A percentile compares a stretch with the other conserved stretches of the same genome.
Evolutionary conservation across 1,284 basidiomycete genomes (phyloP).

Genomic region (Filobasidium uniguttulatum): DNA sequence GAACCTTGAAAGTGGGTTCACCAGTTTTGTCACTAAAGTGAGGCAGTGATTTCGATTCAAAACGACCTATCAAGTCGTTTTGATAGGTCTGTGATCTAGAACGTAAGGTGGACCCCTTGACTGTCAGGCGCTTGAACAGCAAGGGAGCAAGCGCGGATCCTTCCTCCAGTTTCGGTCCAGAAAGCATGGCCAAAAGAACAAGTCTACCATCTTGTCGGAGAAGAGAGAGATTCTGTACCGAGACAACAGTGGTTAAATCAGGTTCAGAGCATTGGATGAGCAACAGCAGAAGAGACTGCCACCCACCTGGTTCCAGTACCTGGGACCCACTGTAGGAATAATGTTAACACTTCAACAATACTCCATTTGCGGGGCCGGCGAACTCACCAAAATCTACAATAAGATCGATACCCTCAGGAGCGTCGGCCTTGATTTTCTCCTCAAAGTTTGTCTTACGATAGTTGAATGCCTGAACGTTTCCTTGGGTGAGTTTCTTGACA

Average conservation of each 20-base stretch:
- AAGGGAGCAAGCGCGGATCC: slow-evolving; percentile 52
- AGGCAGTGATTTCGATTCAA: slow-evolving; percentile 44
- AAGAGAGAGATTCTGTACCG: slow-evolving; percentile 54
- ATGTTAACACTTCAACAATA: background rate
- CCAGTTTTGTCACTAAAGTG: slow-evolving; percentile 47
- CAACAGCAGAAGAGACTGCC: background rate
- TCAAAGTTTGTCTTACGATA: slow-evolving; percentile 61
- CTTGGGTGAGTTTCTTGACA: slow-evolving; percentile 40
- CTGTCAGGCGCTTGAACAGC: slow-evolving; percentile 65
- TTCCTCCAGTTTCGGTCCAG: slow-evolving; percentile 53
- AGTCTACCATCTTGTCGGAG: slow-evolving; percentile 67
- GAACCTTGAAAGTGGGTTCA: slow-evolving; percentile 46
- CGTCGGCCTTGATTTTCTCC: slow-evolving; percentile 36
- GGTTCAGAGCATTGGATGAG: background rate
- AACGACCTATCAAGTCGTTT: slow-evolving; percentile 56
- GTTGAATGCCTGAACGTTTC: slow-evolving; percentile 61
- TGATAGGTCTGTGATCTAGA: slow-evolving; percentile 70
- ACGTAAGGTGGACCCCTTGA: slow-evolving; percentile 79
- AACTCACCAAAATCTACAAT: slow-evolving; percentile 57
- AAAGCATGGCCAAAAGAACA: slow-evolving; percentile 36
- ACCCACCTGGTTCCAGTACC: slow-evolving; percentile 16
- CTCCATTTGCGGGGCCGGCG: background rate
- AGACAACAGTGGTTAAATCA: background rate
- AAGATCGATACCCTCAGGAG: slow-evolving; percentile 43
- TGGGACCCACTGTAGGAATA: slow-evolving; percentile 8